Evolutionary conservation across 2,329 filamentous ascomycete species (phyloP).

Genomic region (Didymella segeticola): DNA sequence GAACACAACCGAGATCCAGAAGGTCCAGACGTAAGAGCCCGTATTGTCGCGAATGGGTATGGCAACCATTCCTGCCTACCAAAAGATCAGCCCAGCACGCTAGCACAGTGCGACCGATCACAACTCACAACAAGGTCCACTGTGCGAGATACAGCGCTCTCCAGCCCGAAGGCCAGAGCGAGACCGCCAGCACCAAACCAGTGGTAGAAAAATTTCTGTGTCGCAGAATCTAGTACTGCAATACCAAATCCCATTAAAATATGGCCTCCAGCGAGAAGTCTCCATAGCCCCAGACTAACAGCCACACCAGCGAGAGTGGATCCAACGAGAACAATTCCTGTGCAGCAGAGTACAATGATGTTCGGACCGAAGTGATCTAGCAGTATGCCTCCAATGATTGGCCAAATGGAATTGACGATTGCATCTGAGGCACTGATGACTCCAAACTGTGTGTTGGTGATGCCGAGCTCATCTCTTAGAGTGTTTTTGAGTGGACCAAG

Average conservation of each 20-base stretch:
- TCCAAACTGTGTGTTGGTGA: conserved; percentile 3
- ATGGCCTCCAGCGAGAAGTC: conserved; percentile 1
- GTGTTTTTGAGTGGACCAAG: conserved; percentile 7
- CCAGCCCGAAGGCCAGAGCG: conserved; percentile 1
- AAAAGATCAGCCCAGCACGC: background rate
- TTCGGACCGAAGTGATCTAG: conserved; percentile 5
- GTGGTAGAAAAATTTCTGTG: conserved; percentile 10
- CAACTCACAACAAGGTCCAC: background rate
- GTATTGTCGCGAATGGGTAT: conserved; percentile 1
- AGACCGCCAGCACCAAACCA: conserved; percentile 1
- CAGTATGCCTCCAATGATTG: conserved; percentile 1
- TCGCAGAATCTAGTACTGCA: conserved; percentile 2
- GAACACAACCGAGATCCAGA: conserved; percentile 2
- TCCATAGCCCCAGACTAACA: conserved; percentile 1
- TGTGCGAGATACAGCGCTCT: conserved; percentile 1
- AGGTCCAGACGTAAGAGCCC: conserved; percentile 2
- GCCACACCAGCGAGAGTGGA: background rate
- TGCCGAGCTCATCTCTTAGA: conserved; percentile 1
- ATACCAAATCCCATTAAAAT: conserved; percentile 9
- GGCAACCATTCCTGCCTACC: background rate
- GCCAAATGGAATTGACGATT: conserved; percentile 3
- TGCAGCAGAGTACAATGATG: conserved; percentile 1
- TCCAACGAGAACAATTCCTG: background rate
- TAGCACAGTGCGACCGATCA: too few relatives aligned
- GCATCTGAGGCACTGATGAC: conserved; percentile 5